A percentile compares a stretch with the other conserved stretches of the same genome.
Evolutionary conservation across 345 rosid genomes (phyloP).

Genomic region (Syzygium aromaticum): DNA sequence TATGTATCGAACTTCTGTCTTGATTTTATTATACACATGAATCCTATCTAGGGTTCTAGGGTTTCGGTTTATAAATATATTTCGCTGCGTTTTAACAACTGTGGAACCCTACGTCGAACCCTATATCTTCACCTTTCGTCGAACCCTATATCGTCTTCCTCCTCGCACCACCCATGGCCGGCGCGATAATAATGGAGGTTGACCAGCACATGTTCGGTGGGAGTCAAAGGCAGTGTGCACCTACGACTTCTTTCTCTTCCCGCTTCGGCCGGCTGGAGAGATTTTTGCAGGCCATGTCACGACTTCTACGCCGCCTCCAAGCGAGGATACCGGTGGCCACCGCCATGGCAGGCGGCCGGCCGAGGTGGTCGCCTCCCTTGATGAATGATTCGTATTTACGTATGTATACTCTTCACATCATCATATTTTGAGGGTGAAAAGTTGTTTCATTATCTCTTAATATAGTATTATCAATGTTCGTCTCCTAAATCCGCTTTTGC

Average conservation of each 20-base stretch:
- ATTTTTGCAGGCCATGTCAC: not conserved
- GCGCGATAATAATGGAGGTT: not conserved
- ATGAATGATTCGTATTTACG: no score
- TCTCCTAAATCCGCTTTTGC: not conserved
- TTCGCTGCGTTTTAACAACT: no score
- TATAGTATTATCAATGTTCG: not conserved
- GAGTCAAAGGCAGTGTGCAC: not conserved
- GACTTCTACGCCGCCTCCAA: not conserved
- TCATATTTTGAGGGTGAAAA: not conserved
- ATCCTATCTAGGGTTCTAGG: no score
- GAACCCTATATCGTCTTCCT: not conserved
- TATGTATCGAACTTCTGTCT: no score
- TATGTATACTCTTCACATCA: no score
- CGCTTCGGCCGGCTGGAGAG: not conserved
- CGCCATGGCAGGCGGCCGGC: not conserved
- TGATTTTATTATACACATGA: no score
- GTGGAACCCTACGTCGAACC: no score
- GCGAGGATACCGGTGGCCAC: fast-evolving
- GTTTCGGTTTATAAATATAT: no score
- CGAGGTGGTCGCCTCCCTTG: no score
- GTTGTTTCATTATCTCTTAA: not conserved
- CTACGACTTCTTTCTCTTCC: not conserved
- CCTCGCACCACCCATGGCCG: not conserved
- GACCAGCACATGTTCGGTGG: not conserved
- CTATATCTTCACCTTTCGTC: no score